Evolutionary conservation across 768 basidiomycete genomes (phyloP).

Genomic region (Baorangia bicolor): DNA sequence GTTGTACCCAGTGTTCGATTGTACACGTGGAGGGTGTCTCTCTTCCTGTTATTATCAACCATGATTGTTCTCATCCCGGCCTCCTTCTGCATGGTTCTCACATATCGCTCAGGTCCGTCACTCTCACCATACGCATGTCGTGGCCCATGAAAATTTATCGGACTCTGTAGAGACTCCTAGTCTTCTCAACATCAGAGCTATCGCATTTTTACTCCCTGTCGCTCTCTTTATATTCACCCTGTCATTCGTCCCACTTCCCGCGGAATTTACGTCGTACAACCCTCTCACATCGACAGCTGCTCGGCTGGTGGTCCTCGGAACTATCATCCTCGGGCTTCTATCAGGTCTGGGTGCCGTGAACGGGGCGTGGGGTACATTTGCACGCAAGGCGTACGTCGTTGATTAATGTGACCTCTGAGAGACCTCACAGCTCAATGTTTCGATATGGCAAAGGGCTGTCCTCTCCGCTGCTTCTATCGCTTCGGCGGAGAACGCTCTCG

Average conservation of each 20-base stretch:
- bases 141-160: not conserved
- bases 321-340: slow-evolving; percentile 71
- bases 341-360: slow-evolving; percentile 79
- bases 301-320: slow-evolving; percentile 74
- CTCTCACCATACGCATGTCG: not conserved
- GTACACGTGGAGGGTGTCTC: slow-evolving; percentile 67
- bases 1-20: slow-evolving; percentile 49
- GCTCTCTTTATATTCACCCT: slow-evolving; percentile 55
- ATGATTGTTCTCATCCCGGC: slow-evolving; percentile 70
- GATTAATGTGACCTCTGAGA: slow-evolving; percentile 13
- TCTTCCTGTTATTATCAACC: slow-evolving; percentile 55
- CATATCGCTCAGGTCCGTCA: slow-evolving; percentile 37
- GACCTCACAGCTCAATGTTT: slow-evolving; percentile 6
- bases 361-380: slow-evolving; percentile 51
- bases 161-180: slow-evolving; percentile 22
- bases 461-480: slow-evolving; percentile 37
- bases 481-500: slow-evolving; percentile 56
- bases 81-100: slow-evolving; percentile 58
- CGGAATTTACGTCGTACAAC: slow-evolving; percentile 41
- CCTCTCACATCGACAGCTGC: slow-evolving; percentile 50
- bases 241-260: slow-evolving; percentile 68
- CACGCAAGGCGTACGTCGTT: slow-evolving; percentile 25
- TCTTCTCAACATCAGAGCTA: slow-evolving; percentile 20
- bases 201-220: slow-evolving; percentile 45
- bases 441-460: slow-evolving; percentile 17